Base-by-base conservation (phyloP, 345 rosid species). In the Populus davidiana region DNA sequence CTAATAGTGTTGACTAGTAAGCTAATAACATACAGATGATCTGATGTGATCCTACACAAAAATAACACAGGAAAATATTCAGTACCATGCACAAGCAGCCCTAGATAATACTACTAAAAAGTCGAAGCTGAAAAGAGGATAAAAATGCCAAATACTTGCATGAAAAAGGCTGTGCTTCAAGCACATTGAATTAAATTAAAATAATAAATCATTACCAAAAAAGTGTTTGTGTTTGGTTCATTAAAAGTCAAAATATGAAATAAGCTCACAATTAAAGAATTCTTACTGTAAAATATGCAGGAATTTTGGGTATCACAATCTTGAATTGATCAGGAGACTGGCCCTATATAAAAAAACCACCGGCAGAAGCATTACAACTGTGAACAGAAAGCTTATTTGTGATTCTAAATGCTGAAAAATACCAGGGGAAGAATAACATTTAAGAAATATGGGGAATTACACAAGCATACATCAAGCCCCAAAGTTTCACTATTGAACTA, bases 211-310 rank as follows among this genome's bases (percentile, higher is more conserved):
- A 47, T 47, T 14, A 47, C 17, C 52, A 3, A 16, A 47, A 47
- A 14, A 13, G 52, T 47, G 5, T 44, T 11, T 13, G 52, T 47
- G 52, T n/a, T 36, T 36, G 23, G n/a, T 62, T 29, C 17, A n/a
- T 63, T 18, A 16, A 49, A 67, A 1, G 8, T 3, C 44, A n/a
- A 75, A 67, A 5, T 14, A 47, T 31, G 16, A 66, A 47, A 67
- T 18, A 54, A 52, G 56, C 6, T 36, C 36, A 27, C 2, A 6
- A 16, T 20, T 12, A 13, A 16, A 23, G 78, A 69, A 74, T 31
- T 23, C 81, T 47, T 96, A 96, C 99, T 85, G 99, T 96, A 81
- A 96, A 96, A 88, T 96, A 96, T 38, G 97, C 95, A 81, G 97
- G 97, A 82, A 96, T 91, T 86, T 86, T 91, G 31, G 90, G 92